Evolutionary conservation across 805 yeast genomes (phyloP).

Genomic region (Teunomyces aglyptinius): DNA sequence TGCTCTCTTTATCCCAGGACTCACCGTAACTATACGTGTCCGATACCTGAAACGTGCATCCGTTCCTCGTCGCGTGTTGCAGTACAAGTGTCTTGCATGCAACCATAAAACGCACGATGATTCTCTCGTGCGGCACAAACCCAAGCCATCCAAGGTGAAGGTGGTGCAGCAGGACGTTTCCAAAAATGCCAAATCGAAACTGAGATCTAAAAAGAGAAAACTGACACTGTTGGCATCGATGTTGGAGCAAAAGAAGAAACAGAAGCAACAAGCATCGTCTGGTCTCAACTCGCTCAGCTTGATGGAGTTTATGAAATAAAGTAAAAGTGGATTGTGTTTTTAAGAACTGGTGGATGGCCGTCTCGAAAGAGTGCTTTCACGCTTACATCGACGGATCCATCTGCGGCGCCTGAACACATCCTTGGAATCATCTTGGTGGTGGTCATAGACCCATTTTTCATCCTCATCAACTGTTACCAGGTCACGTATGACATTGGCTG

Average conservation of each 20-base stretch:
- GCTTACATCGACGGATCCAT: slow-evolving; percentile 53
- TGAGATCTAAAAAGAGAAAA: slow-evolving; percentile 42
- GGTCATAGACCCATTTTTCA: slow-evolving; percentile 86
- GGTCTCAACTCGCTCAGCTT: slow-evolving; percentile 41
- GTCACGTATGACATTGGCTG: slow-evolving; percentile 45
- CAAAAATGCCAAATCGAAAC: slow-evolving; percentile 3
- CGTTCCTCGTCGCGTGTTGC: slow-evolving; percentile 8
- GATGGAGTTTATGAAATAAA: slow-evolving; percentile 33
- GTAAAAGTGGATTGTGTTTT: neutral
- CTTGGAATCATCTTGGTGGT: slow-evolving; percentile 3
- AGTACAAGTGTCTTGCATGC: slow-evolving; percentile 20
- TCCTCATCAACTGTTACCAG: slow-evolving; percentile 63
- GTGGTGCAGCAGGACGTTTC: neutral
- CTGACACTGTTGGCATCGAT: slow-evolving; percentile 42
- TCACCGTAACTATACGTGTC: slow-evolving; percentile 24
- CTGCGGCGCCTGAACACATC: slow-evolving; percentile 59
- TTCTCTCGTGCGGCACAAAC: slow-evolving; percentile 4
- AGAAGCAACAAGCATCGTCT: slow-evolving; percentile 26
- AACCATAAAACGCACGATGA: slow-evolving; percentile 10
- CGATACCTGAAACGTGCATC: slow-evolving; percentile 10
- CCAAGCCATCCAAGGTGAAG: slow-evolving; percentile 8
- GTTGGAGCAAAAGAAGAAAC: slow-evolving; percentile 41
- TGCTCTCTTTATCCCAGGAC: slow-evolving; percentile 32
- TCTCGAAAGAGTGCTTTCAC: slow-evolving; percentile 5
- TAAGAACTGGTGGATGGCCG: neutral